Evolutionary conservation across 352 stramenopile species (phyloP).

Genomic region (Pilasporangium apinafurcum): DNA sequence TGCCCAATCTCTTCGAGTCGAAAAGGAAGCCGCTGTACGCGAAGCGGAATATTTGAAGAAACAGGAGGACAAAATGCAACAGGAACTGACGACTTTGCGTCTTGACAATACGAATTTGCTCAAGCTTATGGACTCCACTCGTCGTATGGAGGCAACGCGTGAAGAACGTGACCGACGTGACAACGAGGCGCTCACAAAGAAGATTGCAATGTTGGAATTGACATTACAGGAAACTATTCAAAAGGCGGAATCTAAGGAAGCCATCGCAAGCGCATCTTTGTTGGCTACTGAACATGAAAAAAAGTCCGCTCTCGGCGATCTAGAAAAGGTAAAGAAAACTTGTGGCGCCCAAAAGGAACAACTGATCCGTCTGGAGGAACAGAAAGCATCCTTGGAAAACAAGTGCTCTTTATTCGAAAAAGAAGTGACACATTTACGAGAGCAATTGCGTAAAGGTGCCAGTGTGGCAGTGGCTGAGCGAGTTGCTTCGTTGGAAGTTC

Average conservation of each 20-base stretch:
- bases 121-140: conserved; percentile 71
- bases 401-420: conserved; percentile 48
- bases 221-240: conserved; percentile 56
- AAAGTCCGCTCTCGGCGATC: conserved; percentile 31
- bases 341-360: conserved; percentile 31
- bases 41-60: conserved; percentile 45
- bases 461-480: conserved; percentile 47
- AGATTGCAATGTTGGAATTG: conserved; percentile 38
- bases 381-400: conserved; percentile 29
- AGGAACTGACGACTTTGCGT: conserved; percentile 48
- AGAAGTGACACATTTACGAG: conserved; percentile 40
- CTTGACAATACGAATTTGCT: conserved; percentile 76
- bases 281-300: conserved; percentile 50
- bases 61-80: conserved; percentile 55
- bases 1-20: conserved; percentile 31
- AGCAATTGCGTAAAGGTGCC: conserved; percentile 64
- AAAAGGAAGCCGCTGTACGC: conserved; percentile 41
- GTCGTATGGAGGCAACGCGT: conserved; percentile 53
- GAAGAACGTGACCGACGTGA: conserved; percentile 56
- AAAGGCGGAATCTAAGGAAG: conserved; percentile 59
- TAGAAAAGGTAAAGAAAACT: conserved; percentile 31
- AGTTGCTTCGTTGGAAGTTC: conserved; percentile 50
- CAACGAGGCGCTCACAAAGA: conserved; percentile 31
- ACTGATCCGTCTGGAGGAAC: conserved; percentile 42
- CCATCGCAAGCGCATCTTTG: conserved; percentile 28